Evolutionary conservation across 2,329 filamentous ascomycete genomes (phyloP), one percentile per base, ranked within the genome.

Genomic region (Fusarium agapanthi): DNA sequence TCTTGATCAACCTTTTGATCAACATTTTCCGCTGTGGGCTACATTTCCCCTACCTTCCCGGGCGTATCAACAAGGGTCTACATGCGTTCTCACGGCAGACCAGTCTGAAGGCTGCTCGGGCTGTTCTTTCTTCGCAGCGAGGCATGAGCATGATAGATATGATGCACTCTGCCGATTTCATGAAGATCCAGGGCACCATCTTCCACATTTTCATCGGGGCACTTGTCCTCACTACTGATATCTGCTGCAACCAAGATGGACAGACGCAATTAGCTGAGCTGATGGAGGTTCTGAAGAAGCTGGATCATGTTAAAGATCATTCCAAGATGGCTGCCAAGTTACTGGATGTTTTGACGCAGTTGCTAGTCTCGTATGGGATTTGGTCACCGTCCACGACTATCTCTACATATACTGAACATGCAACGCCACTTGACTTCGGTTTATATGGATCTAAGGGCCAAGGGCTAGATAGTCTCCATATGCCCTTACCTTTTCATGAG

Each of bases 181-280:
- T 61, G 58, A 54, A 61, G 7, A 43, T 54, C 2, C 47, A 61
- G 15, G 58, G 58, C 18, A 61, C 58, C 8, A 41, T 61, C 5
- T 54, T 54, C n/a, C 58, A 61, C 24, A 54, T 61, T 47, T 61
- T 61, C 7, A 28, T 61, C 1, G 58, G 58, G 5, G 58, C 58
- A 11, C 48, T 61, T 41, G 37, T 61, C 37, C 37, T 61, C 1
- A 32, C 58, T 3, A 43, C 58, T 0, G 58, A 61, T 24, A 26
- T 61, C 7, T 61, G 47, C 16, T 61, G 58, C 8, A 61, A 54
- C 8, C 47, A 13, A 8, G 58, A 54, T 14, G 37, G 20, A 0
- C 24, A 54, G n/a, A 40, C 28, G 0, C 37, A 54, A 2, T 14
- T 38, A 14, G 30, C 47, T 1, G 58, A 61, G n/a, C 24, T 61